phyloP scores from a whole-genome alignment of 371 early-diverging fungal genomes.

The Coemansia linderi region DNA sequence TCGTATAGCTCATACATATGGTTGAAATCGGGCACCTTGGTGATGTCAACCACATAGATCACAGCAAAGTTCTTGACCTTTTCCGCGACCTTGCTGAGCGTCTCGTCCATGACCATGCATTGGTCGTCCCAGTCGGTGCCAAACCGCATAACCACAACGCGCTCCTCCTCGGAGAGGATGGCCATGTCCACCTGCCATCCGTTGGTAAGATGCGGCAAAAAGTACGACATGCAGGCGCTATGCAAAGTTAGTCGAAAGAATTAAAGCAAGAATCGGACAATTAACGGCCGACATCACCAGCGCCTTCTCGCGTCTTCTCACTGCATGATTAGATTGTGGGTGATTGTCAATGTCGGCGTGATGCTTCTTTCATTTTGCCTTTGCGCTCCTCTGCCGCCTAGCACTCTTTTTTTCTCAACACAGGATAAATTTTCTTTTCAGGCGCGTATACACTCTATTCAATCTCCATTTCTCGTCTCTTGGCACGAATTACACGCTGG shows the following conservation, averaged over 20 bases:
- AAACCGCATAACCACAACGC: slow-evolving; percentile 94
- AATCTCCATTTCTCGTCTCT: background rate
- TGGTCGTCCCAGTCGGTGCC: slow-evolving; percentile 97
- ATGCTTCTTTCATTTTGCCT: background rate
- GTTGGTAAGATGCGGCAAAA: slow-evolving; percentile 79
- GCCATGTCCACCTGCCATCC: slow-evolving; percentile 99
- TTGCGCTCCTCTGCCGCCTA: background rate
- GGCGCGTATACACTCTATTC: slow-evolving; percentile 3
- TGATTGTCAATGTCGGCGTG: background rate
- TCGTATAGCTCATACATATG: slow-evolving; percentile 98
- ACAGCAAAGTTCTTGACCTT: slow-evolving; percentile 97
- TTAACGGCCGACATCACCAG: background rate
- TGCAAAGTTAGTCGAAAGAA: background rate
- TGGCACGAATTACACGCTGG: background rate
- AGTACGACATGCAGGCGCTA: slow-evolving; percentile 61
- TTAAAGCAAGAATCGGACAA: background rate
- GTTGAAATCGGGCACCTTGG: slow-evolving; percentile 89
- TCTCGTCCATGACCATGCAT: slow-evolving; percentile 98
- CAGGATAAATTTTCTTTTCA: background rate
- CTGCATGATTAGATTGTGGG: slow-evolving; percentile 13
- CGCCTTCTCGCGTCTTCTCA: background rate
- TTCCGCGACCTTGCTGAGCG: slow-evolving; percentile 88
- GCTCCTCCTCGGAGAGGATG: slow-evolving; percentile 95
- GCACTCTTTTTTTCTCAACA: background rate
- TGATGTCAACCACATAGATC: slow-evolving; percentile 87